Conservation (phyloP, 441 rosid genomes). For the Jatropha podagrica region DNA sequence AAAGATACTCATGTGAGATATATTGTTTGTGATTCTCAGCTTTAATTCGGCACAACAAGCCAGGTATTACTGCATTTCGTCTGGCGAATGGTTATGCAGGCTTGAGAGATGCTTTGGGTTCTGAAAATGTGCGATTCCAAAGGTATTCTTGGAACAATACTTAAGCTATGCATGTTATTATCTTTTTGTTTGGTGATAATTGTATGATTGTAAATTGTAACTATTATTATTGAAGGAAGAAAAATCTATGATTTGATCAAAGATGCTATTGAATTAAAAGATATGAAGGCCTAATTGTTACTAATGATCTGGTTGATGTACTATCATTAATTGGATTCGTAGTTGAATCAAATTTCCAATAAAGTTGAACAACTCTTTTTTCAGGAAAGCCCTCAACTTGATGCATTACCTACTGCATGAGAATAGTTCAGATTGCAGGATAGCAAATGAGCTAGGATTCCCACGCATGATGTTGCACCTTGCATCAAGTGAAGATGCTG, state of each 20-base stretch:
- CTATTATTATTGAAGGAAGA: not conserved
- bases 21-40: constrained; percentile 46
- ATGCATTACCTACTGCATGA: constrained; percentile 80
- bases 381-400: constrained; percentile 89
- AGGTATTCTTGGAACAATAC: constrained; percentile 41
- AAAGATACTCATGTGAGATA: constrained; percentile 16
- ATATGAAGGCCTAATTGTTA: not conserved
- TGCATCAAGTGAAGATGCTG: constrained; percentile 67
- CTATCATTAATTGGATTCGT: not conserved
- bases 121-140: constrained; percentile 70
- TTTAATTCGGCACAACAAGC: constrained; percentile 79
- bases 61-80: constrained; percentile 75
- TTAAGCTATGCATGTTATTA: not conserved
- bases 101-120: constrained; percentile 73
- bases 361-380: not conserved
- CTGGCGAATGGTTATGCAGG: constrained; percentile 88
- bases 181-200: not conserved
- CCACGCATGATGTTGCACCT: constrained; percentile 80
- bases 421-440: constrained; percentile 63
- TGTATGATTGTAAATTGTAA: not conserved
- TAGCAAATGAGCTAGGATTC: constrained; percentile 66
- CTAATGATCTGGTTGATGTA: not conserved
- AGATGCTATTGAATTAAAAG: not conserved
- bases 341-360: constrained; percentile 14
- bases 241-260: too few species aligned